A percentile compares a stretch with the other conserved stretches of the same genome.
These are phyloP conservation scores for Pseudogymnoascus sp. DNA, from an alignment of 2,329 filamentous ascomycete species.

Conservation along the genomic window DNA sequence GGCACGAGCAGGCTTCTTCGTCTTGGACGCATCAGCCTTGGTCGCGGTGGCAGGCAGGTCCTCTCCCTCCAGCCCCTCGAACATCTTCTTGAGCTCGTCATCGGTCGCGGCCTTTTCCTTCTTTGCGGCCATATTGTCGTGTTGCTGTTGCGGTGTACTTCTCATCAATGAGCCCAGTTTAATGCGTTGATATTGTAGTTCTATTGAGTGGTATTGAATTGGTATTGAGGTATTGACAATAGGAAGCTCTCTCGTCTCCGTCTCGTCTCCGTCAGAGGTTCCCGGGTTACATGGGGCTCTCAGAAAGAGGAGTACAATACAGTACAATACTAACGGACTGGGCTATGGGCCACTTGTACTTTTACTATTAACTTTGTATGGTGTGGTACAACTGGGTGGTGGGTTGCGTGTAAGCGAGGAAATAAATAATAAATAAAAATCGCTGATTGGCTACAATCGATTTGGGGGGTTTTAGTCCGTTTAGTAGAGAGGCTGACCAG, in stretches of 20 bases:
- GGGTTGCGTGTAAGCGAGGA: neutral
- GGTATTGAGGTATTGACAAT: neutral
- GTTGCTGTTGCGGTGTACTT: neutral
- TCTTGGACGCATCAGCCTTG: slow-evolving; percentile 34
- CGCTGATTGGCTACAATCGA: neutral
- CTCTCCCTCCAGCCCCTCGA: slow-evolving; percentile 54
- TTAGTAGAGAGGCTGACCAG: slow-evolving; percentile 3
- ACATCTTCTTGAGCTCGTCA: slow-evolving; percentile 59
- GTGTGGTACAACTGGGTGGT: neutral
- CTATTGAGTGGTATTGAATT: neutral
- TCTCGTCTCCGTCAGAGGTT: neutral
- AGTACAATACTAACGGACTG: neutral
- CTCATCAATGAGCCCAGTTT: neutral
- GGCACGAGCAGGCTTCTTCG: slow-evolving; percentile 31
- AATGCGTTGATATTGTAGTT: neutral
- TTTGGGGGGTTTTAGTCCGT: neutral
- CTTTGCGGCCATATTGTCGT: slow-evolving; percentile 49
- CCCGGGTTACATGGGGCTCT: neutral
- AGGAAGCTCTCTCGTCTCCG: slow-evolving; percentile 11
- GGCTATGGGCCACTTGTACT: neutral
- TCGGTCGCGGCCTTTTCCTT: slow-evolving; percentile 51
- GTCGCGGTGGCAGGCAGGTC: slow-evolving; percentile 30
- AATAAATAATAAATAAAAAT: slow-evolving; percentile 2
- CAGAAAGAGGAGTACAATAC: neutral
- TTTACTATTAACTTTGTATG: neutral